Evolutionary conservation across 371 early-diverging fungal species (phyloP), one percentile per base, ranked within the genome.

Genomic region (Lichtheimia corymbifera): DNA sequence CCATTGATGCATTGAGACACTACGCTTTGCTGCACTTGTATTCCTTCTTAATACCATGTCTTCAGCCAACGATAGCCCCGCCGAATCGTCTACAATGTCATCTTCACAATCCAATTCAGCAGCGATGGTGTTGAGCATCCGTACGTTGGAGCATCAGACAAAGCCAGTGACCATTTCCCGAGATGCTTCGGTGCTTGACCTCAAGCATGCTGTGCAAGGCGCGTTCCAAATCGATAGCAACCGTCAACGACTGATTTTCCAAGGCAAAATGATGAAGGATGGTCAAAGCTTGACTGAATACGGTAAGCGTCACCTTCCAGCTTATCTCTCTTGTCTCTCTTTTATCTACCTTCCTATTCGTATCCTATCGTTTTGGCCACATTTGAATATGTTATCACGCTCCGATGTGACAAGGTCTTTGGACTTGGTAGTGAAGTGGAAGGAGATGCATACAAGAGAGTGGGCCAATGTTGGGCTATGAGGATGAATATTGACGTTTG

Each of bases 181-280:
- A 49, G 71, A 64, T 61, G 78, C 83, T 11, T 80, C 84, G 1
- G 84, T 86, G 5, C 64, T 80, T 40, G 70, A 83, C 24, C 74
- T 86, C 27, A 86, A 86, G 57, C 74, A 80, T 22, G 77, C 75
- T 22, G 81, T 86, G 13, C 77, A 83, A 25, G 45, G 67, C 41
- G 70, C 76, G 54, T 76, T 82, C 51, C 73, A 83, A 61, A 83
- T 86, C 1, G 82, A 82, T 7, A 76, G 73, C 40, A 69, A 71
- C 40, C 74, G 84, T 24, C 86, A 86, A 54, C 81, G 86, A 9
- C 63, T 86, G 43, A 86, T 86, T 62, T 86, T 82, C 55, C 83
- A 82, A 63, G 86, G 86, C 52, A 72, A 77, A 57, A 81, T 86
- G 0, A 69, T 86, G 35, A 80, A 75, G 47, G 84, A 86, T 57